Evolutionary conservation across 495 filamentous ascomycete genomes (phyloP), one percentile per base, ranked within the genome.

Genomic region (Immersiella caudata): DNA sequence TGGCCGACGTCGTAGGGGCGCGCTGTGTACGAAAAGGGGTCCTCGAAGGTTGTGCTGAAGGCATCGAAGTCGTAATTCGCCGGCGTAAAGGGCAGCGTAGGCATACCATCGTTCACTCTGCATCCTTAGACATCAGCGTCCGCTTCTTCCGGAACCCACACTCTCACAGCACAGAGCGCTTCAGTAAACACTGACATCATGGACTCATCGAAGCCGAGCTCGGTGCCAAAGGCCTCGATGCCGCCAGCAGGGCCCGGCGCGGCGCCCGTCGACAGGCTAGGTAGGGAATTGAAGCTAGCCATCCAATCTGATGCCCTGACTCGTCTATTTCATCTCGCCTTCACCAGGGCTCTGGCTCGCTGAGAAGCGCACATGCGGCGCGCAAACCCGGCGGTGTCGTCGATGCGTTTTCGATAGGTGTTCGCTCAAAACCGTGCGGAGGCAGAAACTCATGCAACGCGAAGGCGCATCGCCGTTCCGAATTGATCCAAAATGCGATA

Each of bases 41-140:
- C 89, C 73, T 91, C 89, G 71, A 91, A 91, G 27, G 85, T 86
- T 24, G 79, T 79, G 29, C 79, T 81, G 69, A 84, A 85, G 69
- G 78, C 76, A 50, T 87, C 84, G 69, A 84, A 84, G 70, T 86
- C 79, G 77, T 85, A 85, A n/a, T 79, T 76, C 7, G 68, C 65
- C 0, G 84, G 82, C 2, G 84, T 85, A 65, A 85, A 85, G 18
- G 82, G 79, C 27, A 85, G 74, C 18, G 73, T 68, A n/a, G 82
- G 73, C n/a, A 86, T 74, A 51, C 74, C 55, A 70, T 62, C 74
- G 72, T 79, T 76, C 55, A 81, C 76, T 61, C 76, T 76, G 67
- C 83, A 81, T n/a, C n/a, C 62, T 2, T 8, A n/a, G 8, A 29
- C 18, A 18, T 51, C 18, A 49, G 64, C 33, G 4, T 8, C 7